Base-by-base conservation (phyloP, 306 rosid species). In the Alnus glutinosa region DNA sequence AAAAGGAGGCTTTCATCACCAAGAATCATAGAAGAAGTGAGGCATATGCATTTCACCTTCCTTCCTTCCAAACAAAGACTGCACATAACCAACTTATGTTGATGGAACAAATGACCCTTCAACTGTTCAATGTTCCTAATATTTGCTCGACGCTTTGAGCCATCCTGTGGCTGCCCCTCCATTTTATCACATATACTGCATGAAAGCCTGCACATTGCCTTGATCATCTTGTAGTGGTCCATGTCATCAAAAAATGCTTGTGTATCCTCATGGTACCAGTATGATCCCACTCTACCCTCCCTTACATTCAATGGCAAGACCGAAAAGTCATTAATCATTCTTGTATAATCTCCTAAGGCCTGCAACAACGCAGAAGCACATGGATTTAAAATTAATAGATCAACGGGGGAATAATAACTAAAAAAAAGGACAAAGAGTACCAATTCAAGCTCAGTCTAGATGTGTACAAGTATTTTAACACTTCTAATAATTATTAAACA, bases 1-100 rank as follows among this genome's bases (percentile, higher is more conserved):
- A 61, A 78, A 12, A 70, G 15, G 78, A 70, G 12, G 77, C 9
- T 36, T 32, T 74, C 71, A n/a, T 39, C 23, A 64, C 83, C 47
- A 12, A 58, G 32, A 70, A 57, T 76, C 84, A 66, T 64, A 48
- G 15, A 46, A 9, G 77, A 75, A n/a, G 71, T 42, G 50, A 70
- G 30, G 37, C 10, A 50, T 67, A 72, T 16, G 44, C 32, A 71
- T 30, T 50, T 61, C 75, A 93, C 99, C 99, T 95, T 95, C 80
- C 99, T 91, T 75, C 96, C 97, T 85, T 91, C 99, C 88, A 95
- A 79, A 82, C 99, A 95, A 63, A 95, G 84, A 76, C 88, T 80
- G 86, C 99, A 95, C 98, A 95, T 95, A 71, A 58, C 78, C 88
- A 88, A 81, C 86, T 83, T 88, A 80, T 95, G 99, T 74, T 85